A percentile compares a stretch with the other conserved stretches of the same genome.
phyloP scores from a whole-genome alignment of 306 rosid genomes.

The Cotoneaster glaucophyllus region DNA sequence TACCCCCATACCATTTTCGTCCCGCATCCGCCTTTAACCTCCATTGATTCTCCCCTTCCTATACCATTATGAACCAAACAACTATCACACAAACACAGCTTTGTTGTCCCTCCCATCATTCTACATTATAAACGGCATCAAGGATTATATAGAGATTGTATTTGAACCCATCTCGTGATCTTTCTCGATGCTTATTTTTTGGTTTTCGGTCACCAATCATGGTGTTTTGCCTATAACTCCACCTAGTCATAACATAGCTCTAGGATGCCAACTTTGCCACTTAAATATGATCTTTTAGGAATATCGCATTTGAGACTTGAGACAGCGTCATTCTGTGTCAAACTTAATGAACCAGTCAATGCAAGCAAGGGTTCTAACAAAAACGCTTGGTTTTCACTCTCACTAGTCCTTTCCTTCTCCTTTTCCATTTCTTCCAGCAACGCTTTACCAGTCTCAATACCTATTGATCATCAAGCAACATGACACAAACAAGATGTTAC shows the following conservation, averaged over 20 bases:
- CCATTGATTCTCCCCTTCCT: not conserved
- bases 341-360: constrained; percentile 53
- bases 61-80: not conserved
- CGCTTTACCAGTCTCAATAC: constrained; percentile 72
- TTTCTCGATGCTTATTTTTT: not conserved
- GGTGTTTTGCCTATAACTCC: constrained; percentile 10
- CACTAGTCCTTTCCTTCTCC: constrained; percentile 53
- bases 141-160: constrained; percentile 18
- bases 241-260: constrained; percentile 54
- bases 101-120: not conserved
- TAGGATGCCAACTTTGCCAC: constrained; percentile 55
- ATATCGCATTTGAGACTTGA: constrained; percentile 70
- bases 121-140: constrained; percentile 16
- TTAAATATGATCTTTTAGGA: constrained; percentile 66
- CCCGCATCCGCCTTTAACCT: not conserved
- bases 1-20: not conserved
- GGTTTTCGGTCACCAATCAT: not conserved
- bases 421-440: constrained; percentile 62
- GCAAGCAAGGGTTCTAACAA: constrained; percentile 72
- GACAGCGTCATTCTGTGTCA: constrained; percentile 54
- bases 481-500: not conserved
- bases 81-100: not conserved
- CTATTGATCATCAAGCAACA: constrained; percentile 30
- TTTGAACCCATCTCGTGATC: constrained; percentile 15
- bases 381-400: constrained; percentile 45